Conservation (phyloP, 2,329 filamentous ascomycete genomes). For the Penicillium brevicompactum region DNA sequence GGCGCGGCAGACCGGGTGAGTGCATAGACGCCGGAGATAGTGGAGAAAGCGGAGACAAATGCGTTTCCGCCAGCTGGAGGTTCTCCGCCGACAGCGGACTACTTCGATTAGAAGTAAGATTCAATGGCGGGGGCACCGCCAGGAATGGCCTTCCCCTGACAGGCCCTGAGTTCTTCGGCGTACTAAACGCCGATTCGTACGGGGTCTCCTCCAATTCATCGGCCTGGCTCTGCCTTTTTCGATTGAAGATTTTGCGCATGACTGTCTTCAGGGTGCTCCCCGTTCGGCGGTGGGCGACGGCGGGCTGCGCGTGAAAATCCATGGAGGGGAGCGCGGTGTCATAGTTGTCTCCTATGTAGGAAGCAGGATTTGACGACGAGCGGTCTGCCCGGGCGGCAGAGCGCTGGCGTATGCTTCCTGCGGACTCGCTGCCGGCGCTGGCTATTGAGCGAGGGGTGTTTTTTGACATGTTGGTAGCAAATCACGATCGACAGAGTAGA, state of each 20-base stretch:
- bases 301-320: conserved; percentile 26
- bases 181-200: conserved; percentile 20
- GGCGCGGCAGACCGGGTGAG: conserved; percentile 26
- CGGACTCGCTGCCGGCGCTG: conserved; percentile 24
- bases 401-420: conserved; percentile 11
- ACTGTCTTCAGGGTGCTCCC: conserved; percentile 46
- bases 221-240: conserved; percentile 38
- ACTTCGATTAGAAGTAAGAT: conserved; percentile 26
- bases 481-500: neutral
- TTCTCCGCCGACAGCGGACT: conserved; percentile 26
- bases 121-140: conserved; percentile 28
- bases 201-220: conserved; percentile 31
- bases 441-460: conserved; percentile 16
- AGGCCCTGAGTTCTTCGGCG: conserved; percentile 14
- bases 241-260: conserved; percentile 49
- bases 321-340: conserved; percentile 37
- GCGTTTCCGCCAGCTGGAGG: conserved; percentile 17
- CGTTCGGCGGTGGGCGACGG: conserved; percentile 39
- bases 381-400: conserved; percentile 17
- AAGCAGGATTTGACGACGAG: conserved; percentile 19
- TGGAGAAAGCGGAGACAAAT: conserved; percentile 15
- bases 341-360: conserved; percentile 16
- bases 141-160: conserved; percentile 23
- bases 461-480: conserved; percentile 16
- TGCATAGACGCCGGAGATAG: conserved; percentile 19